Evolutionary conservation across 1,284 basidiomycete genomes (phyloP).

Genomic region (Cutaneotrichosporon dermatis): DNA sequence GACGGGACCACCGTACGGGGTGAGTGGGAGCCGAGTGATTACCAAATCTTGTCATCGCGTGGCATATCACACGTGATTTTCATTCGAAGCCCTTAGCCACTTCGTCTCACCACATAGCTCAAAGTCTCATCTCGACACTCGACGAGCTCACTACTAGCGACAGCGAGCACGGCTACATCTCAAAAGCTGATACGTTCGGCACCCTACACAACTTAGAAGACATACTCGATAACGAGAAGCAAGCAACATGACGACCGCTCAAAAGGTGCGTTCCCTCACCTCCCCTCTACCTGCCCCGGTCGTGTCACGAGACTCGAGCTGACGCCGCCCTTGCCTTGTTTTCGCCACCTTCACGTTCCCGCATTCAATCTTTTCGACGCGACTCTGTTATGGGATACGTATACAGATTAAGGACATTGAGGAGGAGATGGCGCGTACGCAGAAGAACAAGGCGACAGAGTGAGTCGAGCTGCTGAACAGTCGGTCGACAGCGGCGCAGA

Average conservation of each 20-base stretch:
- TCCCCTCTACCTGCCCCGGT: not conserved
- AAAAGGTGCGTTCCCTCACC: conserved; percentile 33
- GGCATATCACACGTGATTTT: not conserved
- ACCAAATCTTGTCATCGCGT: too few species aligned
- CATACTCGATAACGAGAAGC: not conserved
- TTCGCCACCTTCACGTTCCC: too few species aligned
- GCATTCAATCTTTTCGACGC: too few species aligned
- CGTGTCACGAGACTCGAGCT: too few species aligned
- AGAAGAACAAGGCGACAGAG: conserved; percentile 83
- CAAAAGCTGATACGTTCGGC: not conserved
- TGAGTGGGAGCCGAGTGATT: too few species aligned
- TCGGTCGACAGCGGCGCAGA: too few species aligned
- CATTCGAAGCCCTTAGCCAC: too few species aligned
- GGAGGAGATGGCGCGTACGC: conserved; percentile 51
- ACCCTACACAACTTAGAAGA: not conserved
- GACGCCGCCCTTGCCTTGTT: too few species aligned
- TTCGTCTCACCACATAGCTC: too few species aligned
- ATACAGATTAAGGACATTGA: conserved; percentile 48
- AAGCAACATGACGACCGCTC: conserved; percentile 47
- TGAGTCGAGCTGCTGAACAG: conserved; percentile 22
- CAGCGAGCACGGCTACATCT: not conserved
- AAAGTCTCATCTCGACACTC: not conserved
- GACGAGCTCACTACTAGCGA: not conserved
- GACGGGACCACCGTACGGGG: too few species aligned
- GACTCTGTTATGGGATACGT: not conserved